Conservation (phyloP, 176 grass and related monocot species). For the Areca catechu region DNA sequence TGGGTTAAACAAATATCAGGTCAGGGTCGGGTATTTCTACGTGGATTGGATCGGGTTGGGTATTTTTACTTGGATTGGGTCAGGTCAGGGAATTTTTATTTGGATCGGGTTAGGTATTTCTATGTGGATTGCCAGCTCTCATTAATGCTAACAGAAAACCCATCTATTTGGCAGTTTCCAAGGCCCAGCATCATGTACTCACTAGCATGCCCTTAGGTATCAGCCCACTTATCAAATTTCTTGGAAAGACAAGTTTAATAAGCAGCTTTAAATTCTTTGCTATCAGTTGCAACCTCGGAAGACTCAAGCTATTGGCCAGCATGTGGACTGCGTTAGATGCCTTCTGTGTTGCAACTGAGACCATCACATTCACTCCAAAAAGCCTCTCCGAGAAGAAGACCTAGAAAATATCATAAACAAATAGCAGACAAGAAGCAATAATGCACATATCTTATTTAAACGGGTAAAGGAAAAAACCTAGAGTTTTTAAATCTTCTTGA, state of each 20-base stretch:
- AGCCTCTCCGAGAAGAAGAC: constrained; percentile 97
- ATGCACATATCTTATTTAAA: constrained; percentile 90
- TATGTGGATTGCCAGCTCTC: too few species aligned
- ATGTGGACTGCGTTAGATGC: constrained; percentile 91
- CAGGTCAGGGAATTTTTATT: too few species aligned
- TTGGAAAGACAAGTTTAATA: constrained; percentile 87
- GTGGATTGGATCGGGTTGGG: too few species aligned
- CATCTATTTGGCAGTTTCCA: constrained; percentile 88
- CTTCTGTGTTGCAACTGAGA: constrained; percentile 96
- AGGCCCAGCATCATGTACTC: constrained; percentile 98
- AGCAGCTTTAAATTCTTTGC: constrained; percentile 94
- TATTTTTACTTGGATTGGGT: too few species aligned
- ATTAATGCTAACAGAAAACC: too few species aligned
- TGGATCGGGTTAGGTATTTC: too few species aligned
- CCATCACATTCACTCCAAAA: constrained; percentile 98
- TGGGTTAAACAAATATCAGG: too few species aligned
- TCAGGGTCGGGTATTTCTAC: too few species aligned
- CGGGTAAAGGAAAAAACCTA: too few species aligned
- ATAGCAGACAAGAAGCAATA: constrained; percentile 75
- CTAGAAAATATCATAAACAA: constrained; percentile 95
- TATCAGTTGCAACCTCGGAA: constrained; percentile 75
- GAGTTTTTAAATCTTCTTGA: too few species aligned
- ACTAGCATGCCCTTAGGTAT: constrained; percentile 54
- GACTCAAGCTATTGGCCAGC: constrained; percentile 71
- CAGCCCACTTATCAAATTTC: constrained; percentile 80